Percentiles rank a stretch among this genome's conserved stretches.
These are phyloP conservation scores for Nicotiana knightiana DNA, from an alignment of 257 asterid species.

Conservation along the genomic window DNA sequence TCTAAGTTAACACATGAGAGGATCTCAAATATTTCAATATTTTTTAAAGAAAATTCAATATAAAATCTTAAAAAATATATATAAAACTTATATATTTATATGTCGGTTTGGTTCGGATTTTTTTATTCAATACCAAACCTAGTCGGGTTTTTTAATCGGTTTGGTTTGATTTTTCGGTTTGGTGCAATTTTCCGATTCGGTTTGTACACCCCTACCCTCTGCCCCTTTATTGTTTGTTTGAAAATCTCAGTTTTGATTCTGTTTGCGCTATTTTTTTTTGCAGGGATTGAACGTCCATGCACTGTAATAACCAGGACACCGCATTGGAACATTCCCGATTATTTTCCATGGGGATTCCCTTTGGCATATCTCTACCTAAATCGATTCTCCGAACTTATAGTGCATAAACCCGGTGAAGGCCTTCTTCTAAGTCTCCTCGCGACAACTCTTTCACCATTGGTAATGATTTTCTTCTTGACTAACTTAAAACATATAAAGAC, in stretches of 20 bases:
- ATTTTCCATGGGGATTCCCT: slow-evolving; percentile 38
- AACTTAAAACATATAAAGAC: too few relatives aligned
- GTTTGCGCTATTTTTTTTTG: not conserved
- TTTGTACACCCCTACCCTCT: too few relatives aligned
- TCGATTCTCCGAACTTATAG: slow-evolving; percentile 39
- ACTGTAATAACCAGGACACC: slow-evolving; percentile 39
- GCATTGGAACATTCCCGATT: slow-evolving; percentile 43
- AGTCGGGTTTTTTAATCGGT: too few relatives aligned
- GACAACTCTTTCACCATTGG: slow-evolving; percentile 41
- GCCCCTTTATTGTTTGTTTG: not conserved
- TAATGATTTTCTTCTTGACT: not conserved
- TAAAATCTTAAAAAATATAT: too few relatives aligned
- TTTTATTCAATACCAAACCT: too few relatives aligned
- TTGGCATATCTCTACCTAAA: slow-evolving; percentile 24
- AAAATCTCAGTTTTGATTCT: not conserved
- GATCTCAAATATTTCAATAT: too few relatives aligned
- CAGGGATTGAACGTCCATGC: slow-evolving; percentile 41
- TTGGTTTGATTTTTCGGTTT: too few relatives aligned
- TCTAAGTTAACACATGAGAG: too few relatives aligned
- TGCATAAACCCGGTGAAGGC: slow-evolving; percentile 50
- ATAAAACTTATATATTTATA: too few relatives aligned
- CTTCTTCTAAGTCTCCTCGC: slow-evolving; percentile 36
- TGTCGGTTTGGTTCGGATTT: too few relatives aligned
- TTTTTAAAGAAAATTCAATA: too few relatives aligned
- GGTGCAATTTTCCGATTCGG: too few relatives aligned